Conservation (phyloP, 228 moss, liverwort and hornwort genomes). For the Sphagnum magellanicum region DNA sequence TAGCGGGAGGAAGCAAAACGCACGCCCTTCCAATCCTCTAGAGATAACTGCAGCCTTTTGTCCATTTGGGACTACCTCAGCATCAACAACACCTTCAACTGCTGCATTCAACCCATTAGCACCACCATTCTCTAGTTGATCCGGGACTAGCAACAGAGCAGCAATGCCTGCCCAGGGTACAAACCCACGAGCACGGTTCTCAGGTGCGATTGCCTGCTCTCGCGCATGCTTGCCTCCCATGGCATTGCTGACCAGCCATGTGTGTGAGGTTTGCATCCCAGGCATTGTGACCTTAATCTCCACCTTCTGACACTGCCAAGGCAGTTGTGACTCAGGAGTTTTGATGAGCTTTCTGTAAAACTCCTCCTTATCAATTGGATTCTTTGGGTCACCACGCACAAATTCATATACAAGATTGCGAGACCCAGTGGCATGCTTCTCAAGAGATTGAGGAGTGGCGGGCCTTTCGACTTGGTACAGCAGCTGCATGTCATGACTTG, state of each 20-base stretch:
- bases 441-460: constrained; percentile 14
- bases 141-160: constrained; percentile 36
- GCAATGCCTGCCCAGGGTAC: constrained; percentile 90
- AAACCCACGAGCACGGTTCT: constrained; percentile 71
- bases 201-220: constrained; percentile 61
- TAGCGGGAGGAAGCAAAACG: constrained; percentile 84
- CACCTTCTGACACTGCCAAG: constrained; percentile 69
- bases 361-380: constrained; percentile 82
- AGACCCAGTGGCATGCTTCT: constrained; percentile 20
- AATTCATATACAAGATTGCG: constrained; percentile 70
- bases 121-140: constrained; percentile 14
- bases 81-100: constrained; percentile 4
- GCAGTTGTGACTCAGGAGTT: constrained; percentile 53
- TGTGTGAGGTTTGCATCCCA: constrained; percentile 40
- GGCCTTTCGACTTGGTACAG: constrained; percentile 61
- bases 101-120: constrained; percentile 11
- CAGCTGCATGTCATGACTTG: constrained; percentile 59
- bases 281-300: constrained; percentile 34
- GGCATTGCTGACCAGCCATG: constrained; percentile 76
- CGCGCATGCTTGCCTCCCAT: constrained; percentile 73
- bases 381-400: constrained; percentile 61
- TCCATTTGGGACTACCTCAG: constrained; percentile 13
- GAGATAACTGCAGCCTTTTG: constrained; percentile 11
- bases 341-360: constrained; percentile 67
- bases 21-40: constrained; percentile 60